Conservation (phyloP, 805 yeast species). For the Starmerella bacillaris region DNA sequence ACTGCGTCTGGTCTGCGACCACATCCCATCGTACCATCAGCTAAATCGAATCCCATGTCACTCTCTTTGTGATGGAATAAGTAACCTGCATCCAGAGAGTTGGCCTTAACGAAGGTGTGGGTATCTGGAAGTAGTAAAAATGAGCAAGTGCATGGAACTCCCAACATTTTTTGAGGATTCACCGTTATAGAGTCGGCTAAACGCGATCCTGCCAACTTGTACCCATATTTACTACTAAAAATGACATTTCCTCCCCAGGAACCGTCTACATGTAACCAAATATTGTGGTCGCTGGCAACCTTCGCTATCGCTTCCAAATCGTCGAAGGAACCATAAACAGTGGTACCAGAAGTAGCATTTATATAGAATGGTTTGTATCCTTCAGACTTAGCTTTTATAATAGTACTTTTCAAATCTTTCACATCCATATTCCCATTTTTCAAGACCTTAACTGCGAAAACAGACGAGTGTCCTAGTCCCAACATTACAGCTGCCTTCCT, state of each 20-base stretch:
- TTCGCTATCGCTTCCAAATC: slow-evolving; percentile 38
- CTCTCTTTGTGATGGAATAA: slow-evolving; percentile 62
- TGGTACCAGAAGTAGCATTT: slow-evolving; percentile 77
- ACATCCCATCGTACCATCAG: slow-evolving; percentile 85
- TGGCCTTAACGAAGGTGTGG: slow-evolving; percentile 45
- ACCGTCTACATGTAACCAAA: slow-evolving; percentile 76
- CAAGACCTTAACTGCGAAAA: slow-evolving; percentile 46
- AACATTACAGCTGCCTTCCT: slow-evolving; percentile 63
- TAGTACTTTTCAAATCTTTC: slow-evolving; percentile 29
- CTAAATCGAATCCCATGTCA: slow-evolving; percentile 47
- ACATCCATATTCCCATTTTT: slow-evolving; percentile 40
- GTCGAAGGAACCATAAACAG: slow-evolving; percentile 73
- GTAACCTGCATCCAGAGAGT: slow-evolving; percentile 65
- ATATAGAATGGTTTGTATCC: slow-evolving; percentile 60
- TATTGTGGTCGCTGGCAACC: slow-evolving; percentile 35
- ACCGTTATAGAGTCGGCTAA: slow-evolving; percentile 59
- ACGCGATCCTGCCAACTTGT: slow-evolving; percentile 40
- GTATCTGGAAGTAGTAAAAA: slow-evolving; percentile 59
- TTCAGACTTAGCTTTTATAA: slow-evolving; percentile 28
- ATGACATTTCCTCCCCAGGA: slow-evolving; percentile 83
- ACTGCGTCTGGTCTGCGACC: slow-evolving; percentile 72
- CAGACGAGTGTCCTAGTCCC: slow-evolving; percentile 48
- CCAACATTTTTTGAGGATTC: slow-evolving; percentile 77
- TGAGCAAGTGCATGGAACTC: slow-evolving; percentile 56
- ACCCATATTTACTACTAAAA: slow-evolving; percentile 34